These are phyloP conservation scores for Phytophthora agathidicida DNA, from an alignment of 352 stramenopile species.

Conservation along the genomic window DNA sequence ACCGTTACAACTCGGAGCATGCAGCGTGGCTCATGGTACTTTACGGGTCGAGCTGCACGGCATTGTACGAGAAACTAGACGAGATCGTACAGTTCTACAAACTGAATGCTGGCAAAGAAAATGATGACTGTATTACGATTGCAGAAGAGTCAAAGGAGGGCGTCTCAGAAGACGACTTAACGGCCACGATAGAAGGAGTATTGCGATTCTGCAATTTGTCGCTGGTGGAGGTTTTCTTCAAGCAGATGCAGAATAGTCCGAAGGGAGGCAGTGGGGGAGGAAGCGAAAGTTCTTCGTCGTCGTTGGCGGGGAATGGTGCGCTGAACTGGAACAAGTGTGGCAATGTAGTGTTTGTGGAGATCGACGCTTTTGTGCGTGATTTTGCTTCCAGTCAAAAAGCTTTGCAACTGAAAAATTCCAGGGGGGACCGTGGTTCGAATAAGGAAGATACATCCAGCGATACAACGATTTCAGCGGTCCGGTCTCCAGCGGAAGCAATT, in stretches of 20 bases:
- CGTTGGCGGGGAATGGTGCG: slow-evolving; percentile 13
- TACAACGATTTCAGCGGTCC: slow-evolving; percentile 10
- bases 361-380: slow-evolving; percentile 78
- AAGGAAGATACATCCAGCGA: slow-evolving; percentile 23
- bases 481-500: slow-evolving; percentile 55
- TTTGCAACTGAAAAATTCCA: slow-evolving; percentile 28
- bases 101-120: slow-evolving; percentile 25
- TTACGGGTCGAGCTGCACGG: slow-evolving; percentile 72
- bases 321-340: slow-evolving; percentile 84
- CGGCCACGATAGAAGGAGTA: slow-evolving; percentile 61
- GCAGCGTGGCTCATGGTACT: slow-evolving; percentile 72
- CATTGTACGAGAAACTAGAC: slow-evolving; percentile 85
- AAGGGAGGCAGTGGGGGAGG: slow-evolving; percentile 10
- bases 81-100: slow-evolving; percentile 80
- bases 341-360: slow-evolving; percentile 85
- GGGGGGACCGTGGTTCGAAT: slow-evolving; percentile 15
- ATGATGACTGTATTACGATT: not conserved
- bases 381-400: slow-evolving; percentile 72
- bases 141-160: slow-evolving; percentile 12
- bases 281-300: slow-evolving; percentile 22
- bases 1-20: slow-evolving; percentile 37
- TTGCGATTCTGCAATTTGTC: slow-evolving; percentile 82
- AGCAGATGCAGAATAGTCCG: slow-evolving; percentile 39
- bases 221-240: slow-evolving; percentile 79
- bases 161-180: slow-evolving; percentile 67